Conservation (phyloP, 805 yeast genomes). For the Myxozyma udenii region DNA sequence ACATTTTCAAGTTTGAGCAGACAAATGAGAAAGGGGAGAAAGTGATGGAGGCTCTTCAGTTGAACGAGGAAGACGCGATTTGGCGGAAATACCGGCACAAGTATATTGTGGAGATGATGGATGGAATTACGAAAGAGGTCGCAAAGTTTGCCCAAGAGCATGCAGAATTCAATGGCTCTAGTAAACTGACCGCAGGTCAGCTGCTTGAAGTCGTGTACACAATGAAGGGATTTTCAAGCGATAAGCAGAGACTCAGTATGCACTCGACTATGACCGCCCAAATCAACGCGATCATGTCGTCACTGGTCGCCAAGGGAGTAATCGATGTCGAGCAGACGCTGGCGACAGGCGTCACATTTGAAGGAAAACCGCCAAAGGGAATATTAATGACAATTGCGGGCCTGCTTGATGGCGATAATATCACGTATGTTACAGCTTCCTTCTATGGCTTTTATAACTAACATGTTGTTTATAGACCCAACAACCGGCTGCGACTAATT, state of each 20-base stretch:
- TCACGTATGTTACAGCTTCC: no score
- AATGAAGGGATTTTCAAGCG: constrained; percentile 54
- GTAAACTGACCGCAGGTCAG: constrained; percentile 25
- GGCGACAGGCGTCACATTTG: constrained; percentile 66
- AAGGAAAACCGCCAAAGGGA: constrained; percentile 57
- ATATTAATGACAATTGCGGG: constrained; percentile 61
- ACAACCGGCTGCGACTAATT: no score
- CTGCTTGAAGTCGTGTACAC: constrained; percentile 50
- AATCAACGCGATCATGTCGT: constrained; percentile 8
- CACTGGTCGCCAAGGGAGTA: constrained; percentile 52
- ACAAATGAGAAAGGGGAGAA: constrained; percentile 38
- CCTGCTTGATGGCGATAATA: constrained; percentile 44
- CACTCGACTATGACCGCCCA: constrained; percentile 24
- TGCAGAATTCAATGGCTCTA: constrained; percentile 53
- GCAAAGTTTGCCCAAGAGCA: constrained; percentile 66
- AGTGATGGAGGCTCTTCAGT: constrained; percentile 47
- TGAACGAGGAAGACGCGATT: constrained; percentile 62
- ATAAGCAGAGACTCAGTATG: constrained; percentile 38
- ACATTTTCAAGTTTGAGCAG: constrained; percentile 50
- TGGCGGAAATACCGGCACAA: constrained; percentile 70
- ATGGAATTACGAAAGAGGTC: constrained; percentile 54
- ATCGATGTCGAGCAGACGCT: constrained; percentile 85
- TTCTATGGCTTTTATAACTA: not conserved
- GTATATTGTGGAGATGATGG: constrained; percentile 73
- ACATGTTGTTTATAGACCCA: not conserved